Percentiles rank a stretch among this genome's conserved stretches.
Evolutionary conservation across 2,329 filamentous ascomycete species (phyloP).

Genomic region (Phaeoacremonium minimum): DNA sequence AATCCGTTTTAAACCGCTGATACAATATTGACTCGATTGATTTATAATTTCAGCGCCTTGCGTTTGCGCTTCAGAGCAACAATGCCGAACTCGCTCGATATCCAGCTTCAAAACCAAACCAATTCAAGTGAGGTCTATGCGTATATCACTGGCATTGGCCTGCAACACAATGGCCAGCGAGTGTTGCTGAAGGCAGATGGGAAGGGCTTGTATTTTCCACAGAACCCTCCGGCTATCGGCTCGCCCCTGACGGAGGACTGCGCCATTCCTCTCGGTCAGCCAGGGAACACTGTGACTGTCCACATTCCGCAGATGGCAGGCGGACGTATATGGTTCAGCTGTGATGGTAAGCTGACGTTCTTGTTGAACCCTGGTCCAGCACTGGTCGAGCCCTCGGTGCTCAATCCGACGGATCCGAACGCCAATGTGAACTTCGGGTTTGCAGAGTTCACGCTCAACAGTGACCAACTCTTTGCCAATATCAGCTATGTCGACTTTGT

Average conservation of each 20-base stretch:
- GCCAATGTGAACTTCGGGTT: conserved; percentile 49
- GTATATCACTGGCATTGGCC: conserved; percentile 60
- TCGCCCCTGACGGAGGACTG: conserved; percentile 49
- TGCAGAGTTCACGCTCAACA: conserved; percentile 58
- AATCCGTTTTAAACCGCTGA: too few species aligned
- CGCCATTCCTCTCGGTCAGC: conserved; percentile 54
- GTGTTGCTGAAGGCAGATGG: conserved; percentile 38
- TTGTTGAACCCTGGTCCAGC: conserved; percentile 61
- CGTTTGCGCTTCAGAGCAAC: too few species aligned
- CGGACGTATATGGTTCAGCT: conserved; percentile 60
- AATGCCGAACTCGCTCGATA: conserved; percentile 40
- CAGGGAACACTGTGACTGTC: conserved; percentile 47
- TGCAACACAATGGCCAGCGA: conserved; percentile 36
- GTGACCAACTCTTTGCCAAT: conserved; percentile 54
- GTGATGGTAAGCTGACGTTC: conserved; percentile 51
- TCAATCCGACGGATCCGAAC: conserved; percentile 56
- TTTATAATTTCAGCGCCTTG: too few species aligned
- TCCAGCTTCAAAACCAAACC: conserved; percentile 54
- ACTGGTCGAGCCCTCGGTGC: conserved; percentile 64
- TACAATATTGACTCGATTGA: too few species aligned
- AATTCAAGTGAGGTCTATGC: conserved; percentile 51
- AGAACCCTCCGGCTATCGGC: conserved; percentile 42
- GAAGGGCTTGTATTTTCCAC: conserved; percentile 51
- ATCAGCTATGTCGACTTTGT: conserved; percentile 68
- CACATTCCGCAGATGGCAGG: conserved; percentile 61